These are phyloP conservation scores for Pisolithus marmoratus DNA, from an alignment of 768 basidiomycete genomes.

Conservation along the genomic window DNA sequence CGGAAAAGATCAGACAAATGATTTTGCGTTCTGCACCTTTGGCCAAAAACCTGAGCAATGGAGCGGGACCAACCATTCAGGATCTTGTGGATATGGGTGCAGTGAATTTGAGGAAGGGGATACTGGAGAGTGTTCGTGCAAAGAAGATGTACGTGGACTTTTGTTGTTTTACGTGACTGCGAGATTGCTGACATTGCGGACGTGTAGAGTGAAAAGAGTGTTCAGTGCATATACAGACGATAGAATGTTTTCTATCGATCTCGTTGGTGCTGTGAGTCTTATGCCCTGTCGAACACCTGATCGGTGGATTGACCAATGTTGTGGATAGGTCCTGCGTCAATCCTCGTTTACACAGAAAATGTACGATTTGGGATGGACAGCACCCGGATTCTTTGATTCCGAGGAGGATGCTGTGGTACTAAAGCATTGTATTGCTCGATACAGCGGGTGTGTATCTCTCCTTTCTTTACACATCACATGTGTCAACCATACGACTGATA, in stretches of 20 bases:
- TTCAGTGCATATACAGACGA: slow-evolving; percentile 46
- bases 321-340: slow-evolving; percentile 45
- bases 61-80: not conserved
- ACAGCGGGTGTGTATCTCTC: slow-evolving; percentile 42
- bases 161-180: not conserved
- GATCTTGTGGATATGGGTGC: not conserved
- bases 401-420: slow-evolving; percentile 34
- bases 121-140: not conserved
- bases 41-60: not conserved
- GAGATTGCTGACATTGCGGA: slow-evolving; percentile 9
- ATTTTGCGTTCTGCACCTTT: slow-evolving; percentile 1
- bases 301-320: not conserved
- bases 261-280: slow-evolving; percentile 47
- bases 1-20: slow-evolving; percentile 15
- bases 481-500: not conserved
- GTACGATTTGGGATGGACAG: slow-evolving; percentile 46
- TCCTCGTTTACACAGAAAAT: slow-evolving; percentile 51
- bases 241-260: slow-evolving; percentile 47
- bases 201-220: slow-evolving; percentile 29
- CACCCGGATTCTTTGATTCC: slow-evolving; percentile 34
- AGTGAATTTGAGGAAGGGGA: too few relatives aligned
- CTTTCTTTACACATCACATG: too few relatives aligned
- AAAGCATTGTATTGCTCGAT: slow-evolving; percentile 48
- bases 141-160: not conserved
- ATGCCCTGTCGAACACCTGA: not conserved